Percentiles rank a stretch among this genome's conserved stretches.
Evolutionary conservation across 2,329 filamentous ascomycete species (phyloP).

Genomic region (Exophiala alcalophila): DNA sequence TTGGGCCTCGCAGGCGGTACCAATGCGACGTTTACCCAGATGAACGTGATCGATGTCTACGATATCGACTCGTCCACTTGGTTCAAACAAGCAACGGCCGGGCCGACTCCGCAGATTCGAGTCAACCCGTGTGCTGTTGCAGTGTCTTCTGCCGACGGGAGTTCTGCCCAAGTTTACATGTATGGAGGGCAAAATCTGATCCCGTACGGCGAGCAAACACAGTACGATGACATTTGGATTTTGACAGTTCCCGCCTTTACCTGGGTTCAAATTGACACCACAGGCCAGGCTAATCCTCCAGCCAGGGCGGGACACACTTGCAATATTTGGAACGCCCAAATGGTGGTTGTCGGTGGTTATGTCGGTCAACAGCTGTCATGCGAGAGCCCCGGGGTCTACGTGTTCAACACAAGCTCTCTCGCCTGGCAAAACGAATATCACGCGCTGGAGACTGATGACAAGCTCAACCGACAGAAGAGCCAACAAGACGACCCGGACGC

Average conservation of each 20-base stretch:
- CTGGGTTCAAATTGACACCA: constrained; percentile 66
- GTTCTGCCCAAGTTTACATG: constrained; percentile 73
- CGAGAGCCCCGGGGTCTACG: constrained; percentile 67
- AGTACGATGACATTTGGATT: constrained; percentile 75
- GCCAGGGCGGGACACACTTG: constrained; percentile 72
- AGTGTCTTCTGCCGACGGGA: constrained; percentile 68
- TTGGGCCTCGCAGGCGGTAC: constrained; percentile 75
- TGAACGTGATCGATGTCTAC: constrained; percentile 76
- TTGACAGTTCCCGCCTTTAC: constrained; percentile 76
- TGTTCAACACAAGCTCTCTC: constrained; percentile 70
- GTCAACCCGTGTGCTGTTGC: constrained; percentile 71
- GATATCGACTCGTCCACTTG: constrained; percentile 68
- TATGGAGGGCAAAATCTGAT: constrained; percentile 73
- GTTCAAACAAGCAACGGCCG: constrained; percentile 69
- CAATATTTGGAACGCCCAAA: constrained; percentile 74
- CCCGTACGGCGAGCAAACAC: constrained; percentile 56
- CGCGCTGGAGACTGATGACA: constrained; percentile 51
- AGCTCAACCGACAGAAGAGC: constrained; percentile 51
- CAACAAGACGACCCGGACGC: constrained; percentile 54
- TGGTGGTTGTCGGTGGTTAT: constrained; percentile 73
- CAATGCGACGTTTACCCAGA: constrained; percentile 62
- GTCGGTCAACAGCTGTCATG: constrained; percentile 60
- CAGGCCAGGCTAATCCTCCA: constrained; percentile 47
- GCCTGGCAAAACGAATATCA: constrained; percentile 70
- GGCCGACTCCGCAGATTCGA: constrained; percentile 56